Evolutionary conservation across 2,329 filamentous ascomycete genomes (phyloP).

Genomic region (Grosmannia serpens): DNA sequence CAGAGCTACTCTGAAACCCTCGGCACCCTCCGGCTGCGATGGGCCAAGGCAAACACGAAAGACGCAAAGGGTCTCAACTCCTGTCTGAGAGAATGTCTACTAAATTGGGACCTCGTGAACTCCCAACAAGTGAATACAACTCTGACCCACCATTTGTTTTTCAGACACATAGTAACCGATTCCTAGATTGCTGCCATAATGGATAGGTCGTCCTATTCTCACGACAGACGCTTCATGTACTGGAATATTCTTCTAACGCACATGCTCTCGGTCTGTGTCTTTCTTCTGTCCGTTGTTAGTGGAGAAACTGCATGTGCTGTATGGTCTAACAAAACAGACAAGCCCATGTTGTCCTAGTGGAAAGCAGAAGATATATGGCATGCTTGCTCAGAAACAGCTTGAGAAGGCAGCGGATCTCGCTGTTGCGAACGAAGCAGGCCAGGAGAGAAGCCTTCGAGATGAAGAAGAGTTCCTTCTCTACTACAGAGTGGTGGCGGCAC

Average conservation of each 20-base stretch:
- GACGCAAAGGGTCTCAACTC: conserved; percentile 23
- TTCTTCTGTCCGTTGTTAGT: not conserved
- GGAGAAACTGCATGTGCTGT: not conserved
- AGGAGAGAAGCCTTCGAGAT: conserved; percentile 24
- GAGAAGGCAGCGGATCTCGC: conserved; percentile 29
- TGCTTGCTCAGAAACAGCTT: conserved; percentile 38
- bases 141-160: not conserved
- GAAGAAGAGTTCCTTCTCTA: conserved; percentile 41
- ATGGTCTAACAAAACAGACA: conserved; percentile 24
- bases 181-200: conserved; percentile 40
- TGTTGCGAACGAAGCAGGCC: not conserved
- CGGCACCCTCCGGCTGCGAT: conserved; percentile 35
- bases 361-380: conserved; percentile 40
- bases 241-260: conserved; percentile 44
- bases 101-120: conserved; percentile 43
- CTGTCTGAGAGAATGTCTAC: conserved; percentile 41
- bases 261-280: conserved; percentile 33
- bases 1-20: conserved; percentile 34
- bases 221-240: conserved; percentile 38
- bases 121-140: conserved; percentile 37
- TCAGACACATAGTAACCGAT: not conserved
- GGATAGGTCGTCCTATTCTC: conserved; percentile 35
- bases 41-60: conserved; percentile 42
- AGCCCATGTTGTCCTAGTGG: conserved; percentile 34
- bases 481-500: conserved; percentile 33